phyloP scores from a whole-genome alignment of 441 rosid species.

The Syzygium malaccense region DNA sequence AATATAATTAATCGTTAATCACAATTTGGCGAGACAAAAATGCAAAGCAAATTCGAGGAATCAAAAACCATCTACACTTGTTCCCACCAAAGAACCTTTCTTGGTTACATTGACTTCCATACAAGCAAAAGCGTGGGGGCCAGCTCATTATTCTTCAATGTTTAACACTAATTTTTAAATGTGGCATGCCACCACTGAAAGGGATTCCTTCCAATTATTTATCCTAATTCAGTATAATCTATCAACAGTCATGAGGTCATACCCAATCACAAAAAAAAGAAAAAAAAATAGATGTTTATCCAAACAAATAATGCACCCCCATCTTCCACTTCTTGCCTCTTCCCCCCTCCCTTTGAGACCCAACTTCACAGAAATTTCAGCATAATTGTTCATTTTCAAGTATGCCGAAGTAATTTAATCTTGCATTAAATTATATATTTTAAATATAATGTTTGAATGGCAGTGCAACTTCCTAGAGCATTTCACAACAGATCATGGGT shows the following conservation, averaged over 20 bases:
- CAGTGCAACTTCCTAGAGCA: background rate
- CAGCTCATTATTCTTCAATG: background rate
- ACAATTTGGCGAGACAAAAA: background rate
- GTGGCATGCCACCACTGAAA: background rate
- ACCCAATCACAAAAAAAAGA: background rate
- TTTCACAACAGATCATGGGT: background rate
- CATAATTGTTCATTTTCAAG: background rate
- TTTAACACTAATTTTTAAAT: background rate
- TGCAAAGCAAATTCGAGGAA: background rate
- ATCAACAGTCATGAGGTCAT: background rate
- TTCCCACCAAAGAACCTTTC: background rate
- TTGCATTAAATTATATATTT: background rate
- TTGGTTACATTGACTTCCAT: background rate
- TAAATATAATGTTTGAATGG: background rate
- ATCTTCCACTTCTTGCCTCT: background rate
- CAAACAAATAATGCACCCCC: background rate
- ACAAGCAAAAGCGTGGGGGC: background rate
- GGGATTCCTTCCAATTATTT: background rate
- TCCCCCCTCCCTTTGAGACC: background rate
- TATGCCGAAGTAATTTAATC: background rate
- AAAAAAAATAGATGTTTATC: background rate
- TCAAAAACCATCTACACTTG: background rate
- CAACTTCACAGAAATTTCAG: background rate
- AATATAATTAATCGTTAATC: background rate
- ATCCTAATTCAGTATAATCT: background rate